Base-by-base conservation (phyloP, 129 eudicot genomes). In the Chrysanthemum makinoi region DNA sequence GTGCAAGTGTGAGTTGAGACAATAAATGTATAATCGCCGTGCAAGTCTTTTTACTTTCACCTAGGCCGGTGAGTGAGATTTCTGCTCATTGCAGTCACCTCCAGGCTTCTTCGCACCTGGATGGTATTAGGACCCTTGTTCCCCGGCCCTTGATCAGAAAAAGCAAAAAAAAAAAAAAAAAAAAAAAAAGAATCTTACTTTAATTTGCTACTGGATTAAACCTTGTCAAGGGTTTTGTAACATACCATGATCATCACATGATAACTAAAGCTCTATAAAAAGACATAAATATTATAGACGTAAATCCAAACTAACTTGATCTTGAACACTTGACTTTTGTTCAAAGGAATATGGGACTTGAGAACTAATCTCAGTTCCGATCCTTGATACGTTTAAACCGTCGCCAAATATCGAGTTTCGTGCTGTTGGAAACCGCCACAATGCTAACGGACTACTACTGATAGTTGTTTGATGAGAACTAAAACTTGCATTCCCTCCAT, bases 301-400 rank as follows among this genome's bases (percentile, higher is more conserved):
- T 76, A 93, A 84, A 78, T 93, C 98, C 85, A 89, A 89, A 89
- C 98, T 92, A 85, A 89, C 96, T 50, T 83, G 88, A 67, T 87
- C 95, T 69, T 86, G 81, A 81, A 69, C 75, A 61, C 69, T 74
- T n/a, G 79, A 50, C 67, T 81, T 85, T 13, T 77, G 39, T 72
- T 86, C 85, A 65, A 62, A 82, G 65, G 78, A 67, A 53, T 73
- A 82, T 66, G 81, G 68, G 54, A 74, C 82, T 65, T 76, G 90
- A 39, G 82, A 72, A 26, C 77, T 66, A 46, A 28, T 64, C 20
- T 80, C 64, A 30, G 48, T 60, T 49, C 65, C 72, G 9, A 56
- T 51, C 59, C 72, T 53, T 18, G 63, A 13, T 49, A 74, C 61
- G 49, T 49, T 56, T 48, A 51, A 17, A 2, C 19, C 56, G 19